Percentiles rank a stretch among this genome's conserved stretches.
These are phyloP conservation scores for Heliamphora exappendiculata DNA, from an alignment of 148 eudicot species.

Conservation along the genomic window DNA sequence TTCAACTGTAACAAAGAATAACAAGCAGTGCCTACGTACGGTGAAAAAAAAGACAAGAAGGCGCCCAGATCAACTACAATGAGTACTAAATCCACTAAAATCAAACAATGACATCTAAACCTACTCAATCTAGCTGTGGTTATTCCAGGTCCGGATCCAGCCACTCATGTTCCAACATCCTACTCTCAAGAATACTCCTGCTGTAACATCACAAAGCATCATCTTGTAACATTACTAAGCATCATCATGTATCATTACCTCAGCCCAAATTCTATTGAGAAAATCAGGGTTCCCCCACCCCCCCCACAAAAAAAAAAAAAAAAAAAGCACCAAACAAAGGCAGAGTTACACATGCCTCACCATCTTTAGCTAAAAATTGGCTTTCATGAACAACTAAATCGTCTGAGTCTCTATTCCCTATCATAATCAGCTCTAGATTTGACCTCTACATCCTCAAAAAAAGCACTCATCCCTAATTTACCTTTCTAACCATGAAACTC, in stretches of 20 bases:
- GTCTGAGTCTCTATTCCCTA: not conserved
- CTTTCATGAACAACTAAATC: not conserved
- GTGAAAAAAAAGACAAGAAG: too few relatives aligned
- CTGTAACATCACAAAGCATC: not conserved
- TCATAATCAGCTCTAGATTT: not conserved
- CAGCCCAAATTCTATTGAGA: not conserved
- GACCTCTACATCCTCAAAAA: not conserved
- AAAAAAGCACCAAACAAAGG: too few relatives aligned
- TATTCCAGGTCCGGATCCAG: not conserved
- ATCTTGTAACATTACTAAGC: too few relatives aligned
- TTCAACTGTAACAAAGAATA: not conserved
- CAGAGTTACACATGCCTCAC: too few relatives aligned
- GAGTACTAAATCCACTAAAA: not conserved
- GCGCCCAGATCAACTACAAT: too few relatives aligned
- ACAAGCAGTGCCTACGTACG: too few relatives aligned
- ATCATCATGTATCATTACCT: not conserved
- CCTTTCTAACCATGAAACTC: not conserved
- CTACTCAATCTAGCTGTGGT: not conserved
- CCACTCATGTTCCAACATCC: not conserved
- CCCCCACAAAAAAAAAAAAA: not conserved
- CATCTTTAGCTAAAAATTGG: not conserved
- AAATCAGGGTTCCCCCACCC: not conserved
- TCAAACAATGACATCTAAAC: not conserved
- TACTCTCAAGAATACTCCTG: not conserved
- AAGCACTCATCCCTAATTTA: not conserved